These are phyloP conservation scores for Chlorella sp. DNA, from an alignment of 139 green algal genomes.

Conservation along the genomic window DNA sequence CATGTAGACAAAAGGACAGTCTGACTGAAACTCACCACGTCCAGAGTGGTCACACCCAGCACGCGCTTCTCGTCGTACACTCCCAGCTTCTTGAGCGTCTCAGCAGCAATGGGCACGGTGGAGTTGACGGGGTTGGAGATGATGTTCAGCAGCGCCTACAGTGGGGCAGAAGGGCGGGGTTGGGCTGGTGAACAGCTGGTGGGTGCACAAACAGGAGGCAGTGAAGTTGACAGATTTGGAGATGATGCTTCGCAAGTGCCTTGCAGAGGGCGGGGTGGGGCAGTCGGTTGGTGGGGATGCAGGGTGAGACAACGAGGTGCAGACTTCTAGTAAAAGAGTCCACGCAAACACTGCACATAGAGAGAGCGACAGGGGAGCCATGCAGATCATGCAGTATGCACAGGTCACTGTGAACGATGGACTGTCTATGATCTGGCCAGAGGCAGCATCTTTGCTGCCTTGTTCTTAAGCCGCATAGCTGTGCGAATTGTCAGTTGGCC, in stretches of 20 bases:
- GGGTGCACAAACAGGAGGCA: slow-evolving; percentile 45
- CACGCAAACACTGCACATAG: neutral
- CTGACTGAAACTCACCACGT: slow-evolving; percentile 63
- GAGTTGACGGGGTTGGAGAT: slow-evolving; percentile 95
- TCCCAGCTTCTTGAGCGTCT: slow-evolving; percentile 82
- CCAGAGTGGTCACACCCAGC: slow-evolving; percentile 89
- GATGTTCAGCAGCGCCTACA: slow-evolving; percentile 79
- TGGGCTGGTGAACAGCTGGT: neutral
- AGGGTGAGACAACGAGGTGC: too few species aligned
- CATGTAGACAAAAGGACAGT: too few species aligned
- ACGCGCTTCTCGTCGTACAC: slow-evolving; percentile 78
- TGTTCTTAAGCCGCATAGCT: neutral
- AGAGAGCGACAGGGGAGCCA: neutral
- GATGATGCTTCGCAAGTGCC: slow-evolving; percentile 85
- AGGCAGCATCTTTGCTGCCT: neutral
- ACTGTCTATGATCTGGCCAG: too few species aligned
- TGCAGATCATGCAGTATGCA: too few species aligned
- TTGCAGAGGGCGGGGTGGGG: neutral
- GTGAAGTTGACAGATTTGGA: slow-evolving; percentile 94
- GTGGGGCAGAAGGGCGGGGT: neutral
- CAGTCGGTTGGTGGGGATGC: too few species aligned
- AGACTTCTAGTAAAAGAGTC: too few species aligned
- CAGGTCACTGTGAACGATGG: too few species aligned
- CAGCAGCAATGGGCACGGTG: slow-evolving; percentile 90
- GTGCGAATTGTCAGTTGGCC: too few species aligned